A percentile compares a stretch with the other conserved stretches of the same genome.
phyloP scores from a whole-genome alignment of 768 basidiomycete species.

The Boletales sp. region DNA sequence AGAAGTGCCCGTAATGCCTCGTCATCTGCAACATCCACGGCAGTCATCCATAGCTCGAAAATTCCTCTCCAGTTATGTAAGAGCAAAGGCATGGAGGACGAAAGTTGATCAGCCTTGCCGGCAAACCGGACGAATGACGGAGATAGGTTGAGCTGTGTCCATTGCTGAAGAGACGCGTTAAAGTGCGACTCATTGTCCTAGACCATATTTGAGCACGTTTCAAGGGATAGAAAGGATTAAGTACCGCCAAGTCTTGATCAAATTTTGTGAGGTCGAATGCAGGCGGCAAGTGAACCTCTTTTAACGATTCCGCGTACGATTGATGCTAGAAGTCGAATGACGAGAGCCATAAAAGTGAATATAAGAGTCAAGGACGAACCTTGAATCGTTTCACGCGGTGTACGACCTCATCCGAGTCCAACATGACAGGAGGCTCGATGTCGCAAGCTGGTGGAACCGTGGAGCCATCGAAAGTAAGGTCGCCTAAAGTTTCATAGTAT shows the following conservation, averaged over 20 bases:
- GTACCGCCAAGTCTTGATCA: constrained; percentile 57
- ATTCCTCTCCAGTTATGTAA: constrained; percentile 78
- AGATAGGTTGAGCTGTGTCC: constrained; percentile 78
- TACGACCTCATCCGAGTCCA: constrained; percentile 21
- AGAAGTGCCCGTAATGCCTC: constrained; percentile 72
- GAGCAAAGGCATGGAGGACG: constrained; percentile 75
- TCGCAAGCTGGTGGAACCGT: not conserved
- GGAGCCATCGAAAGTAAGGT: no score
- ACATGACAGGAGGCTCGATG: constrained; percentile 7
- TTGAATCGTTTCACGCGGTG: constrained; percentile 50
- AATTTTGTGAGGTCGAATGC: constrained; percentile 52
- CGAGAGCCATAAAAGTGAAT: not conserved
- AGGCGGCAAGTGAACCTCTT: constrained; percentile 70
- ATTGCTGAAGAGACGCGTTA: constrained; percentile 66
- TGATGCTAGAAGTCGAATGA: constrained; percentile 49
- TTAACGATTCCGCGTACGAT: constrained; percentile 65
- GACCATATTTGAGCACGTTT: not conserved
- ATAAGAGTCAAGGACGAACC: constrained; percentile 23
- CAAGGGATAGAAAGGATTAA: not conserved
- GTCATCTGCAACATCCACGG: constrained; percentile 58
- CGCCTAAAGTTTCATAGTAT: no score
- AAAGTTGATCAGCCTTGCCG: constrained; percentile 53
- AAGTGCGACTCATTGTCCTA: constrained; percentile 82
- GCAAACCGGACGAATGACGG: constrained; percentile 72
- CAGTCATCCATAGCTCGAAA: constrained; percentile 58